phyloP scores from a whole-genome alignment of 2,329 filamentous ascomycete genomes.

The Claviceps pazoutovae region DNA sequence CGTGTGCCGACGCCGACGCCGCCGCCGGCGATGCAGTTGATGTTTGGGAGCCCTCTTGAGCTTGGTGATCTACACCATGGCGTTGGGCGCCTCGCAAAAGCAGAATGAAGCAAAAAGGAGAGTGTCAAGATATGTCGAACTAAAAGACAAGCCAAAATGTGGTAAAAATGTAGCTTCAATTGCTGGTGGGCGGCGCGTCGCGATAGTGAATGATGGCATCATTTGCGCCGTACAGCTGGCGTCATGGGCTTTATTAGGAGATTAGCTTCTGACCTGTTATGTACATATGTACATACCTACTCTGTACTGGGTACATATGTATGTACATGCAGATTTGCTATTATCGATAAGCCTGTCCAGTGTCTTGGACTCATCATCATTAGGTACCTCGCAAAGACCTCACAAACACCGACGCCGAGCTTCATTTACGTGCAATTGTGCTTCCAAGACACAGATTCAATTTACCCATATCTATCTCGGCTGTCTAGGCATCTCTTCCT shows the following conservation, averaged over 20 bases:
- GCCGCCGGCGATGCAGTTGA: constrained; percentile 11
- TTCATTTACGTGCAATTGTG: too few relatives aligned
- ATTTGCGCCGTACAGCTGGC: too few relatives aligned
- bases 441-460: too few relatives aligned
- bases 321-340: too few relatives aligned
- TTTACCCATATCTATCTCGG: neutral
- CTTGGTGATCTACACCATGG: constrained; percentile 22
- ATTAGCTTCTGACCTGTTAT: too few relatives aligned
- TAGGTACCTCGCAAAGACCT: too few relatives aligned
- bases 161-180: neutral
- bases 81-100: constrained; percentile 5
- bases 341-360: too few relatives aligned
- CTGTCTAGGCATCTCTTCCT: neutral
- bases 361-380: too few relatives aligned
- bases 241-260: too few relatives aligned
- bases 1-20: constrained; percentile 10
- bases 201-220: neutral
- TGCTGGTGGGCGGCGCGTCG: neutral
- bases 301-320: too few relatives aligned
- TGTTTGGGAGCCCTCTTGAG: constrained; percentile 9
- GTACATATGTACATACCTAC: too few relatives aligned
- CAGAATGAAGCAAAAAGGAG: neutral
- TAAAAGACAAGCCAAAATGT: neutral
- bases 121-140: neutral
- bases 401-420: too few relatives aligned